phyloP scores from a whole-genome alignment of 2,329 filamentous ascomycete species.

The Alternaria gaisen region DNA sequence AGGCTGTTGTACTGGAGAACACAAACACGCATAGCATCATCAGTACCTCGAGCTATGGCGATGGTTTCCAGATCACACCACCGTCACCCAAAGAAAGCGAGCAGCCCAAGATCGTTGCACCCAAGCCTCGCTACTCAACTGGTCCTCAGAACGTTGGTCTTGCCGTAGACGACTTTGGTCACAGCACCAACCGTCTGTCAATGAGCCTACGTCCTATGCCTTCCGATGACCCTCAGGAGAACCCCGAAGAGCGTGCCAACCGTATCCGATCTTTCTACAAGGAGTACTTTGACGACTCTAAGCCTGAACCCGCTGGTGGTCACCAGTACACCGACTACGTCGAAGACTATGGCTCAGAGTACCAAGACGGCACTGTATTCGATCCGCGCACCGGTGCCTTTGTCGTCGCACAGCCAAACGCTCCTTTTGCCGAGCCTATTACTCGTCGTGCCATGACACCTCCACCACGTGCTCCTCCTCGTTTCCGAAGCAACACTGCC shows the following conservation, averaged over 20 bases:
- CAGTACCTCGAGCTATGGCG: slow-evolving; percentile 64
- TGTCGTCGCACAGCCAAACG: slow-evolving; percentile 59
- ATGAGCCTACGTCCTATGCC: slow-evolving; percentile 83
- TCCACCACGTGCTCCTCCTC: slow-evolving; percentile 74
- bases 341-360: slow-evolving; percentile 78
- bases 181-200: slow-evolving; percentile 61
- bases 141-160: slow-evolving; percentile 32
- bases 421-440: slow-evolving; percentile 82
- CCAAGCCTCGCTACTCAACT: slow-evolving; percentile 41
- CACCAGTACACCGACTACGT: slow-evolving; percentile 65
- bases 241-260: slow-evolving; percentile 93
- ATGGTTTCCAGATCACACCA: slow-evolving; percentile 61
- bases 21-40: slow-evolving; percentile 52
- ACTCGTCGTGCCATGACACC: slow-evolving; percentile 95
- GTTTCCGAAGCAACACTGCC: slow-evolving; percentile 54
- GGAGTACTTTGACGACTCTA: slow-evolving; percentile 95
- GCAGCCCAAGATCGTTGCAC: slow-evolving; percentile 35
- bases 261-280: slow-evolving; percentile 99
- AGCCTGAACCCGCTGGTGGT: slow-evolving; percentile 53
- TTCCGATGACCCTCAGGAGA: slow-evolving; percentile 84
- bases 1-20: slow-evolving; percentile 46
- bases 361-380: slow-evolving; percentile 67
- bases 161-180: slow-evolving; percentile 41
- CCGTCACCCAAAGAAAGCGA: slow-evolving; percentile 48
- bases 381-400: slow-evolving; percentile 70